Percentiles rank a stretch among this genome's conserved stretches.
phyloP scores from a whole-genome alignment of 1,139 yeast genomes.

The Lodderomyces beijingensis region DNA sequence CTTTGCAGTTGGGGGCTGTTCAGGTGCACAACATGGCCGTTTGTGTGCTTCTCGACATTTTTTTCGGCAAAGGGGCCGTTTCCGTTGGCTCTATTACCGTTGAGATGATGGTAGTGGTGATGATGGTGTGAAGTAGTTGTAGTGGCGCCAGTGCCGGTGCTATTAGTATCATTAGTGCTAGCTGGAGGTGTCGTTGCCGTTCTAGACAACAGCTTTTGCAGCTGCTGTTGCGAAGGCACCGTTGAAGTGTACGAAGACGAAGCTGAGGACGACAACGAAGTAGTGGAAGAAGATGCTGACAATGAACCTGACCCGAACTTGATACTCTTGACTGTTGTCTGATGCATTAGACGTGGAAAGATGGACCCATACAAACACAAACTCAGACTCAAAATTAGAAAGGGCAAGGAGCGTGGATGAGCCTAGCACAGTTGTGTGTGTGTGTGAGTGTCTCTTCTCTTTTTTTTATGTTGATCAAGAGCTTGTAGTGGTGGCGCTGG shows the following conservation, averaged over 20 bases:
- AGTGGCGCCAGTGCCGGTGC: not conserved
- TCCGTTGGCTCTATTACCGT: slow-evolving; percentile 2
- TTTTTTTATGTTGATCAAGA: too few species aligned
- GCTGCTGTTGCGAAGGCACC: slow-evolving; percentile 4
- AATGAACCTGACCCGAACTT: slow-evolving; percentile 3
- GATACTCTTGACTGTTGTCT: not conserved
- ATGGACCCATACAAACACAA: too few species aligned
- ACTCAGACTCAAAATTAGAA: too few species aligned
- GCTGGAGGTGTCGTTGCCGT: slow-evolving; percentile 2
- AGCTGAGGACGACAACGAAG: slow-evolving; percentile 3
- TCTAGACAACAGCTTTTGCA: not conserved
- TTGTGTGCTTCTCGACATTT: not conserved
- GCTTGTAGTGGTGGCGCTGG: too few species aligned
- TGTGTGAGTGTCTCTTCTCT: too few species aligned
- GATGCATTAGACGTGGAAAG: slow-evolving; percentile 1
- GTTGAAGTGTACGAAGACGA: slow-evolving; percentile 5
- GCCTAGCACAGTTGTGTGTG: too few species aligned
- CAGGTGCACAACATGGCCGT: not conserved
- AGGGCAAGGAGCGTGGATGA: too few species aligned
- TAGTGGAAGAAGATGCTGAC: slow-evolving; percentile 2
- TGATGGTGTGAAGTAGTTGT: slow-evolving; percentile 3
- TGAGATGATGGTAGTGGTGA: slow-evolving; percentile 6
- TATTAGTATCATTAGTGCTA: not conserved
- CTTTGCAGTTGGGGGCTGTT: too few species aligned
- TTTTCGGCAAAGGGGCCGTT: not conserved